Percentiles rank a stretch among this genome's conserved stretches.
These are phyloP conservation scores for Abortiporus biennis DNA, from an alignment of 1,284 basidiomycete species.

Conservation along the genomic window DNA sequence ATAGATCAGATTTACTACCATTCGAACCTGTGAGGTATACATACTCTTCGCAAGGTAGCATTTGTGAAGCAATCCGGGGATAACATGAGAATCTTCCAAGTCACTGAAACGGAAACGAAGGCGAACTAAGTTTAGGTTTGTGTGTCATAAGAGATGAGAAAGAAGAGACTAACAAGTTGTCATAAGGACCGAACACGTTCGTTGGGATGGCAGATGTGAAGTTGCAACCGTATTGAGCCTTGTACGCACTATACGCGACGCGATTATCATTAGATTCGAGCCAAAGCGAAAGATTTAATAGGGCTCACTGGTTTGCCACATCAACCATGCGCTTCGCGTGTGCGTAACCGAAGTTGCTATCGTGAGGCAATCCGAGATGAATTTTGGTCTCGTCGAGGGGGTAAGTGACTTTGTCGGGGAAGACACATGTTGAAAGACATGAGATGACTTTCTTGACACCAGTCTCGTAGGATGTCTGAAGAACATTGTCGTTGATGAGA, in stretches of 20 bases:
- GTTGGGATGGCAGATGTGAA: constrained; percentile 93
- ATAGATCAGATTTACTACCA: constrained; percentile 2
- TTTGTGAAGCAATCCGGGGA: constrained; percentile 86
- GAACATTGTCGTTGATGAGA: constrained; percentile 87
- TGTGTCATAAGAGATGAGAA: constrained; percentile 1
- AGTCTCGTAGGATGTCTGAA: constrained; percentile 64
- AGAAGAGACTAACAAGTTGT: constrained; percentile 59
- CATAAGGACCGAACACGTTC: constrained; percentile 83
- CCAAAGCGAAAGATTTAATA: neutral
- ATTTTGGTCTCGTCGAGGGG: constrained; percentile 89
- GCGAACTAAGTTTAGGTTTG: constrained; percentile 7
- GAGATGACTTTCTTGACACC: constrained; percentile 72
- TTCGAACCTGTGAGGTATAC: constrained; percentile 13
- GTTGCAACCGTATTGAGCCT: constrained; percentile 85
- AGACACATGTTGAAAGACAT: constrained; percentile 85
- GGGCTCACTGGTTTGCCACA: constrained; percentile 79
- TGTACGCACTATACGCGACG: constrained; percentile 62
- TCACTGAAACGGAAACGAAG: constrained; percentile 43
- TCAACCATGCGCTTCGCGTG: constrained; percentile 93
- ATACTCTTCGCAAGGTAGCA: constrained; percentile 83
- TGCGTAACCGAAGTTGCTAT: constrained; percentile 89
- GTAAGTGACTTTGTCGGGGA: constrained; percentile 82
- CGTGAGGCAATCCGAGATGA: constrained; percentile 82
- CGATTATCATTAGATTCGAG: neutral
- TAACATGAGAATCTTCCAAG: constrained; percentile 85